Evolutionary conservation across 805 yeast genomes (phyloP).

Genomic region (Saccharomyces jurei): DNA sequence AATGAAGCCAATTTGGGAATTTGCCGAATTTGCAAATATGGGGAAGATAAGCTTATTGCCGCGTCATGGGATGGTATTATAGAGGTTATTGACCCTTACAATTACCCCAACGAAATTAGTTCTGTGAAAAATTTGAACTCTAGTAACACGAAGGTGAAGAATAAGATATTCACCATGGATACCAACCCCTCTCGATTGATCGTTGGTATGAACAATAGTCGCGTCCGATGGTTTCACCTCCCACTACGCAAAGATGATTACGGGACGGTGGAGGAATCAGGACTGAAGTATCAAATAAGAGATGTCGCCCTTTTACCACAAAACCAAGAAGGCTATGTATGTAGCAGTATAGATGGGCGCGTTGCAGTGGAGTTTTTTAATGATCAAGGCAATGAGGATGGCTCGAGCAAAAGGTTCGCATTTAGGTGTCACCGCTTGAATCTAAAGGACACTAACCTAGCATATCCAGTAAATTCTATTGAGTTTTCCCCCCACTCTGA

Average conservation of each 20-base stretch:
- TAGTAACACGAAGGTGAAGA: conserved; percentile 6
- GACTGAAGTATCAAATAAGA: conserved; percentile 58
- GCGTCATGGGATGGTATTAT: conserved; percentile 59
- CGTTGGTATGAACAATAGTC: conserved; percentile 46
- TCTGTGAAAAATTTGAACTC: background rate
- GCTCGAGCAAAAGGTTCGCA: conserved; percentile 49
- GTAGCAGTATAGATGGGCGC: conserved; percentile 74
- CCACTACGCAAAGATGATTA: conserved; percentile 7
- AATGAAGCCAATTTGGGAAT: conserved; percentile 36
- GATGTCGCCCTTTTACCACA: conserved; percentile 48
- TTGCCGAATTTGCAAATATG: conserved; percentile 14
- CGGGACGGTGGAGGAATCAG: conserved; percentile 39
- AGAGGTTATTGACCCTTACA: conserved; percentile 37
- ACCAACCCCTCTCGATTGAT: conserved; percentile 38
- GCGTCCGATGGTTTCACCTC: conserved; percentile 29
- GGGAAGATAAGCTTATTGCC: conserved; percentile 34
- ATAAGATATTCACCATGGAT: conserved; percentile 50
- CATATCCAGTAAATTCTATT: conserved; percentile 72
- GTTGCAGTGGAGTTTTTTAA: conserved; percentile 66
- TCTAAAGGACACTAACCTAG: conserved; percentile 40
- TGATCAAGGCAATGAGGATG: conserved; percentile 22
- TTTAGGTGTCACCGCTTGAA: conserved; percentile 70
- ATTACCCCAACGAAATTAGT: conserved; percentile 13
- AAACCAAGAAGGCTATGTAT: conserved; percentile 48
- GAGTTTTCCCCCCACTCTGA: conserved; percentile 70